Evolutionary conservation across 306 rosid species (phyloP).

Genomic region (Delonix regia): DNA sequence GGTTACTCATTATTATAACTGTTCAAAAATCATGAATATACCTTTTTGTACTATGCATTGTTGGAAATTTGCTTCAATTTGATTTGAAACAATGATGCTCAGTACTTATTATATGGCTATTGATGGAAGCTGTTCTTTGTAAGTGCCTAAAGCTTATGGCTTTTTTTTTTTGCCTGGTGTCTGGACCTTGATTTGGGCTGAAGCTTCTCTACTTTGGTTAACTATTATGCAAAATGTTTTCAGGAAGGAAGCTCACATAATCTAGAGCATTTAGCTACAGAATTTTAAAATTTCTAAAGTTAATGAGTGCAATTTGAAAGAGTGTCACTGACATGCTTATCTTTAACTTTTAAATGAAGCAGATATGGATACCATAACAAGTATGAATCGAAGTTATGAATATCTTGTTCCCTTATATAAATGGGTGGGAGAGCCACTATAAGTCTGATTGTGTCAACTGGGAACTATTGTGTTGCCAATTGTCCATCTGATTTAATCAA

Average conservation of each 20-base stretch:
- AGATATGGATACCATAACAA: neutral
- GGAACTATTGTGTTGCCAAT: neutral
- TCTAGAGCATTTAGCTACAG: neutral
- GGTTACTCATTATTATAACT: neutral
- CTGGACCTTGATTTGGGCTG: neutral
- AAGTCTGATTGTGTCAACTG: neutral
- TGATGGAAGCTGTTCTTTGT: neutral
- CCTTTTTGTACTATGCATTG: neutral
- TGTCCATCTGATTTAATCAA: neutral
- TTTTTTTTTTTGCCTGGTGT: neutral
- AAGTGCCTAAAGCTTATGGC: neutral
- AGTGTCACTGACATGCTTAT: neutral
- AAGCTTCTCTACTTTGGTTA: slow-evolving; percentile 2
- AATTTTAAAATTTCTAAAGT: neutral
- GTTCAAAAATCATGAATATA: neutral
- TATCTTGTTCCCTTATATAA: neutral
- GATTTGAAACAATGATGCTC: neutral
- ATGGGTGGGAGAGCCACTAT: neutral
- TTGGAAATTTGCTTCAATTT: neutral
- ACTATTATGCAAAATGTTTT: neutral
- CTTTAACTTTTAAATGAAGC: neutral
- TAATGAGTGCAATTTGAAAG: neutral
- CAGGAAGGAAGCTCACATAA: neutral
- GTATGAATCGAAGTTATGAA: neutral
- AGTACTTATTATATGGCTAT: neutral